Evolutionary conservation across 2,329 filamentous ascomycete genomes (phyloP), one percentile per base, ranked within the genome.

Genomic region (Coniochaeta sp.): DNA sequence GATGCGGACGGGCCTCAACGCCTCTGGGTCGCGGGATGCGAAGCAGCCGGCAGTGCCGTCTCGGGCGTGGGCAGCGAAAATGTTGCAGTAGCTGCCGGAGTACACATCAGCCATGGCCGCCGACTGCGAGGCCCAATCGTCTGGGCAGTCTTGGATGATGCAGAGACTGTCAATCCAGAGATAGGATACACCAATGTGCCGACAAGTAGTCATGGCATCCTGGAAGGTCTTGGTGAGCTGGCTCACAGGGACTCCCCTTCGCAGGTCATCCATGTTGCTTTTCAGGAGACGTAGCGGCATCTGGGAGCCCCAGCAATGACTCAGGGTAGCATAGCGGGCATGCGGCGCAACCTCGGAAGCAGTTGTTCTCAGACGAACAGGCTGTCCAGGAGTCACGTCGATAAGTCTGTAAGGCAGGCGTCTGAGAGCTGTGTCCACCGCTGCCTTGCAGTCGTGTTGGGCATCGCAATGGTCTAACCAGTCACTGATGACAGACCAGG

Each of bases 31-130:
- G 7, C 34, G 34, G 6, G 7, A 6, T 3, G 11, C 16, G 11
- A 38, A 38, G 11, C 34, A 38, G 7, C 34, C 34, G 16, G 7
- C 9, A 3, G 6, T 38, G 34, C 34, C 34, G 36, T 59, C 47
- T 22, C 6, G 17, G 14, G 57, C 56, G 9, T 68, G 65, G 47
- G 67, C 64, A 38, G 65, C 63, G 36, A 58, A 62, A 28, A 66
- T 68, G 38, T 54, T 57, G 33, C 26, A 43, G 31, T n/a, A 28
- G 3, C 50, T 36, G 47, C 47, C 14, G 3, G 17, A 17, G 38
- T 60, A 60, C 12, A 60, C 24, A 5, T 26, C n/a, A 6, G n/a
- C 52, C 58, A 60, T 60, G 6, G 17, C 12, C 12, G 22, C 19
- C 6, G 58, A 60, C 19, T 60, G 50, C 12, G 8, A 16, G 12